Conservation (phyloP, 2,329 filamentous ascomycete genomes). For the Whalleya microplaca region DNA sequence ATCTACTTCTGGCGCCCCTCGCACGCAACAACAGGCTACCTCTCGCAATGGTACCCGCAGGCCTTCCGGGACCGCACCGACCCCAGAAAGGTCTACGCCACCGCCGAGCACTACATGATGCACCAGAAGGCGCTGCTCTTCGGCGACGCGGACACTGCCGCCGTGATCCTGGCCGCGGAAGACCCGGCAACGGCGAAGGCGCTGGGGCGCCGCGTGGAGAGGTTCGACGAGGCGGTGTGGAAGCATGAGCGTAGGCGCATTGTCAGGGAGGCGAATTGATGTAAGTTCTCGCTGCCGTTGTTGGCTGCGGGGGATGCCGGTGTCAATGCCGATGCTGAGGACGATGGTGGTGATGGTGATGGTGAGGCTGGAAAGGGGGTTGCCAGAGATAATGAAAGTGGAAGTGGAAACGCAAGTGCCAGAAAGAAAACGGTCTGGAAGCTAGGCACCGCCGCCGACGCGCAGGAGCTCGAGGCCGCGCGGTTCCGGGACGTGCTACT, state of each 20-base stretch:
- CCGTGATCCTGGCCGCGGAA: slow-evolving; percentile 51
- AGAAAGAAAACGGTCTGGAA: slow-evolving; percentile 21
- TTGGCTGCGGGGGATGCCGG: slow-evolving; percentile 2
- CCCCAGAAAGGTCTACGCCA: slow-evolving; percentile 43
- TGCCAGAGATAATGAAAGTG: too few species aligned
- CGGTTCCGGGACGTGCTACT: slow-evolving; percentile 54
- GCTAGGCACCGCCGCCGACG: slow-evolving; percentile 15
- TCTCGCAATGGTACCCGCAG: slow-evolving; percentile 24
- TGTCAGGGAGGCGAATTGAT: slow-evolving; percentile 59
- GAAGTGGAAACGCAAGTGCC: slow-evolving; percentile 1
- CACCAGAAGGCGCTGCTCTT: slow-evolving; percentile 31
- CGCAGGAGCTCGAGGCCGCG: slow-evolving; percentile 39
- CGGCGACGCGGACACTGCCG: slow-evolving; percentile 45
- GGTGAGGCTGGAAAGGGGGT: slow-evolving; percentile 1
- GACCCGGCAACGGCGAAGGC: slow-evolving; percentile 56
- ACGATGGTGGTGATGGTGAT: too few species aligned
- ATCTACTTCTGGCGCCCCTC: slow-evolving; percentile 25
- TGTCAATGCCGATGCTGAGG: too few species aligned
- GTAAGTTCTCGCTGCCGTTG: slow-evolving; percentile 60
- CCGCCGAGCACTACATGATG: slow-evolving; percentile 54
- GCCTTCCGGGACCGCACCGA: slow-evolving; percentile 23
- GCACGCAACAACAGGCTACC: slow-evolving; percentile 17
- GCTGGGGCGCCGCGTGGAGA: slow-evolving; percentile 58
- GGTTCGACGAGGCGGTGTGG: slow-evolving; percentile 59
- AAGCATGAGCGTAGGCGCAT: slow-evolving; percentile 53